Evolutionary conservation across 2,329 filamentous ascomycete genomes (phyloP), one percentile per base, ranked within the genome.

Genomic region (Aspergillus spinulosporus): DNA sequence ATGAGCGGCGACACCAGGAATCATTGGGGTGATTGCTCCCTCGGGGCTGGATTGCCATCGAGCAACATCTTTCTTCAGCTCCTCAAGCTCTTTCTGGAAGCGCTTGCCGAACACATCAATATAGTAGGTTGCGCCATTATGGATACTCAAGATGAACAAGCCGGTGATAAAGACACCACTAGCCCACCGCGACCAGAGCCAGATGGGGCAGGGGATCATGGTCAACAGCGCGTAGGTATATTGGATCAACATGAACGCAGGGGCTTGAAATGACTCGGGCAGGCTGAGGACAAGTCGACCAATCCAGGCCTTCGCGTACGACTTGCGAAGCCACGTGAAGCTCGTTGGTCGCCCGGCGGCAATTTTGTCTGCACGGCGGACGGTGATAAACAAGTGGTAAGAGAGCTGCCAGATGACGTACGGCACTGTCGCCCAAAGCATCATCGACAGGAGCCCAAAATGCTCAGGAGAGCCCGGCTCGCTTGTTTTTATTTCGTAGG

Each of bases 21-120:
- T 28, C 14, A 59, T 61, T 1, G 73, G 72, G 49, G 68, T 72
- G 7, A 61, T 65, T 2, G 61, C 52, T 28, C 66, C 68, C 42
- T 74, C 72, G 3, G 72, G 71, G 12, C 69, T 73, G 21, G 66
- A 67, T 73, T 96, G 92, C 90, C 91, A 95, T 71, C 91, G 93
- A 45, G 87, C 84, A 6, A 99, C 92, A 68, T 99, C 94, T 54
- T 85, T 85, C 75, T 89, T 92, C 76, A 99, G 83, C 51, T 88
- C 83, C 71, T 99, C 92, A 9, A 99, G 81, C 73, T 99, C 94
- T 70, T 93, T 96, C 78, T 99, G 91, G 80, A 99, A 97, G 2
- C 92, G 86, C 67, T 90, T 96, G 52, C 95, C 94, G 71, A 97
- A 99, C 1, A 97, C 90, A 67, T 99, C 94, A 68, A 99, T 97